These are phyloP conservation scores for Mycosarcoma mackinlayi DNA, from an alignment of 1,284 basidiomycete species.

Conservation along the genomic window DNA sequence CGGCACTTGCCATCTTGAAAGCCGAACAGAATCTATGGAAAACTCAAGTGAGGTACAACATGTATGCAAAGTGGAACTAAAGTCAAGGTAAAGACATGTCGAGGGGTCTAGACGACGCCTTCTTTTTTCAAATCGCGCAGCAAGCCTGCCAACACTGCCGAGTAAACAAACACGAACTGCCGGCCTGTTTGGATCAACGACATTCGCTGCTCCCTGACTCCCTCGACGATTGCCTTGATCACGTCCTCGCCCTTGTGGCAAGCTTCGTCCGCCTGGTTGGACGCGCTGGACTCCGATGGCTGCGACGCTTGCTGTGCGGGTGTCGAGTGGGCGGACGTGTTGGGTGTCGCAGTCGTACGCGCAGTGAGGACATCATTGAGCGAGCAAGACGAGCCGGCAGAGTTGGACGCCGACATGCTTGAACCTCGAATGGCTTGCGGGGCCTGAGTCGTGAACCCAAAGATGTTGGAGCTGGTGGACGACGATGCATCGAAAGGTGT, in stretches of 20 bases:
- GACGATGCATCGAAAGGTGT: slow-evolving; percentile 36
- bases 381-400: slow-evolving; percentile 3
- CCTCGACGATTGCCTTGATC: slow-evolving; percentile 37
- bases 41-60: no score
- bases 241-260: slow-evolving; percentile 39
- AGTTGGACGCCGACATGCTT: slow-evolving; percentile 30
- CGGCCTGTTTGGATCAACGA: slow-evolving; percentile 63
- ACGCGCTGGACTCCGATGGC: background rate
- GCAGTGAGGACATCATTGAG: slow-evolving; percentile 2
- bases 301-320: slow-evolving; percentile 10
- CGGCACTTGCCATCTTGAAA: no score
- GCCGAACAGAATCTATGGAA: no score
- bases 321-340: slow-evolving; percentile 13
- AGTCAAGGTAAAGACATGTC: no score
- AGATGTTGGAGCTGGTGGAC: slow-evolving; percentile 5
- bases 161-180: slow-evolving; percentile 66
- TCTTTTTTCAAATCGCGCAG: slow-evolving; percentile 44
- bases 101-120: no score
- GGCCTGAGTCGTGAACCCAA: background rate
- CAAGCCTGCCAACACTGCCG: slow-evolving; percentile 56
- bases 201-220: slow-evolving; percentile 65
- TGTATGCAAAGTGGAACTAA: no score
- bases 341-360: slow-evolving; percentile 5
- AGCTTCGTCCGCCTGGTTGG: slow-evolving; percentile 31
- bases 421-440: background rate